Conservation (phyloP, 2,329 filamentous ascomycete species). For the Periglandula ipomoeae region DNA sequence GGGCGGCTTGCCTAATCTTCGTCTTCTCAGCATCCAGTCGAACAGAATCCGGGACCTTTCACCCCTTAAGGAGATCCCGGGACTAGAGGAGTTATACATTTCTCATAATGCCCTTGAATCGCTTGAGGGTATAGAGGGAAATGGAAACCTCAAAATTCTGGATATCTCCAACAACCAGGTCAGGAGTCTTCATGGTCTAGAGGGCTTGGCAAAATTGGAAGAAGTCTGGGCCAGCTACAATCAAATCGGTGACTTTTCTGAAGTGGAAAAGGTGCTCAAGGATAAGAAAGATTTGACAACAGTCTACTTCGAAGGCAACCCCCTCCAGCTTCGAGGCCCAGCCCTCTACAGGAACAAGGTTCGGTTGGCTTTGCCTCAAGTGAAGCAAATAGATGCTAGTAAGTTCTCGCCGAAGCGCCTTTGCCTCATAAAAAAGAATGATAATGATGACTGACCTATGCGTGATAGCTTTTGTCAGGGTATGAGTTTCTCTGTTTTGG, state of each 20-base stretch:
- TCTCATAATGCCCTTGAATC: constrained; percentile 85
- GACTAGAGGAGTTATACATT: constrained; percentile 88
- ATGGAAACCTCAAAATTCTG: constrained; percentile 61
- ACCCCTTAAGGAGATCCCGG: constrained; percentile 62
- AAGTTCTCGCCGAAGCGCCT: constrained; percentile 36
- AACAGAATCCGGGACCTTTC: constrained; percentile 78
- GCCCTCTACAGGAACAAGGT: constrained; percentile 93
- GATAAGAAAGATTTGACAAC: constrained; percentile 77
- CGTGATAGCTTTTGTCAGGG: constrained; percentile 9
- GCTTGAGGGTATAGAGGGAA: constrained; percentile 62
- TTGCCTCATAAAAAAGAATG: neutral
- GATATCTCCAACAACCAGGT: constrained; percentile 89
- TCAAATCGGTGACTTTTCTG: constrained; percentile 65
- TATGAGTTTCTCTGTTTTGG: neutral
- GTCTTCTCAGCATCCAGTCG: constrained; percentile 87
- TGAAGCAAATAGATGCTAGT: constrained; percentile 96
- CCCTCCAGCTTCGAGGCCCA: constrained; percentile 69
- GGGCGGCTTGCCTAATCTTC: constrained; percentile 64
- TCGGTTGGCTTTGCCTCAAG: constrained; percentile 72
- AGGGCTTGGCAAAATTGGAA: constrained; percentile 61
- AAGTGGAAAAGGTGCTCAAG: constrained; percentile 68
- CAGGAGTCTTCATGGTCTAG: constrained; percentile 62
- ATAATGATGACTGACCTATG: neutral
- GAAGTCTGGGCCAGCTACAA: constrained; percentile 96
- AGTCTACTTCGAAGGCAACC: constrained; percentile 95